phyloP scores from a whole-genome alignment of 148 eudicot genomes.

The Chenopodium album region DNA sequence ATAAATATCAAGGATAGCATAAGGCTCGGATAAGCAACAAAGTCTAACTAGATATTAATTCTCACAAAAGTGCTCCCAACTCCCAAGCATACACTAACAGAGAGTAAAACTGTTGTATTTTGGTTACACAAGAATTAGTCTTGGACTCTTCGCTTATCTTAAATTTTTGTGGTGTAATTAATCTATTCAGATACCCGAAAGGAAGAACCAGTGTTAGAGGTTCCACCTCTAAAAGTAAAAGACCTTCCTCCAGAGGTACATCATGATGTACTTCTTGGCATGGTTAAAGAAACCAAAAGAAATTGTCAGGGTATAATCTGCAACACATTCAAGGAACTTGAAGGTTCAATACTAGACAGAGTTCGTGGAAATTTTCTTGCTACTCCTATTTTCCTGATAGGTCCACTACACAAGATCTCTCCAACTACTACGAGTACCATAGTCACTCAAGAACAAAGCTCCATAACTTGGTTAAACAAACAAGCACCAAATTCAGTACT shows the following conservation, averaged over 20 bases:
- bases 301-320: slow-evolving; percentile 40
- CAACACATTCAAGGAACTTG: slow-evolving; percentile 52
- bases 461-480: slow-evolving; percentile 41
- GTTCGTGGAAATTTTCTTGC: slow-evolving; percentile 21
- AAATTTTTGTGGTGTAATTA: neutral
- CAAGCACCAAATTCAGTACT: slow-evolving; percentile 46
- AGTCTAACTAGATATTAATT: neutral
- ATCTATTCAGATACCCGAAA: slow-evolving; percentile 23
- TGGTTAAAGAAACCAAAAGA: slow-evolving; percentile 34
- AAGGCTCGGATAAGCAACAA: neutral
- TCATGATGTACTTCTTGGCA: slow-evolving; percentile 12
- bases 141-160: neutral
- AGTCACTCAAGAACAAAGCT: slow-evolving; percentile 33
- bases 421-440: slow-evolving; percentile 25
- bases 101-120: neutral
- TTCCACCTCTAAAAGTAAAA: slow-evolving; percentile 45
- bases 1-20: neutral
- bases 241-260: slow-evolving; percentile 39
- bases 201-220: slow-evolving; percentile 31
- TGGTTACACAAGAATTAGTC: neutral
- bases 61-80: neutral
- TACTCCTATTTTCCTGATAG: slow-evolving; percentile 38
- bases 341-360: slow-evolving; percentile 29
- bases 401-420: slow-evolving; percentile 47
- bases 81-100: neutral